Percentiles rank a stretch among this genome's conserved stretches.
These are phyloP conservation scores for Talaromyces sp. DNA, from an alignment of 2,329 filamentous ascomycete species.

Conservation along the genomic window DNA sequence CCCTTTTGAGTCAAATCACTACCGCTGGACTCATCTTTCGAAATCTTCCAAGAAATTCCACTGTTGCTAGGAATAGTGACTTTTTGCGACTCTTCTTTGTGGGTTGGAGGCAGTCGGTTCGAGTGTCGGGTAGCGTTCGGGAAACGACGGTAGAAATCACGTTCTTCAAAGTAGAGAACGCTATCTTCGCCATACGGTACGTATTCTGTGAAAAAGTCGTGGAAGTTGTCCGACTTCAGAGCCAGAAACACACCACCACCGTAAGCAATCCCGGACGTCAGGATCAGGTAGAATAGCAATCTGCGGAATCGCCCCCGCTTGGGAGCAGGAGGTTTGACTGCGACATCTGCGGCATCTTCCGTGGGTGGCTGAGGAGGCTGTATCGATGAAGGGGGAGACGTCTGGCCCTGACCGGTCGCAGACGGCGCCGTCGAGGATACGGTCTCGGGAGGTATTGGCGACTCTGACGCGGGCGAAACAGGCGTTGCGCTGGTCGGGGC, in stretches of 20 bases:
- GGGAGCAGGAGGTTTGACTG: slow-evolving; percentile 33
- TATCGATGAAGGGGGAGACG: slow-evolving; percentile 29
- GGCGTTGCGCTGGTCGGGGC: slow-evolving; percentile 35
- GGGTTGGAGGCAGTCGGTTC: slow-evolving; percentile 29
- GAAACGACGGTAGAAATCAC: slow-evolving; percentile 85
- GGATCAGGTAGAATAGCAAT: slow-evolving; percentile 68
- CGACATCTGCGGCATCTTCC: slow-evolving; percentile 24
- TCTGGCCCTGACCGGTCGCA: slow-evolving; percentile 27
- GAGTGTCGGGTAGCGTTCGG: slow-evolving; percentile 48
- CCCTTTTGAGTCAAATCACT: slow-evolving; percentile 53
- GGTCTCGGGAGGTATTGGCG: slow-evolving; percentile 45
- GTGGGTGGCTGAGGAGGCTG: slow-evolving; percentile 19
- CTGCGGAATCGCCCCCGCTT: slow-evolving; percentile 69
- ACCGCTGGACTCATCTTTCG: slow-evolving; percentile 54
- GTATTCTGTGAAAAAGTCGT: slow-evolving; percentile 98
- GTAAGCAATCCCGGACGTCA: slow-evolving; percentile 74
- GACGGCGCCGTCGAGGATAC: slow-evolving; percentile 43
- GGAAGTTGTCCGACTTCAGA: slow-evolving; percentile 91
- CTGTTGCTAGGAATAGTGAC: slow-evolving; percentile 81
- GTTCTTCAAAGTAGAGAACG: slow-evolving; percentile 91
- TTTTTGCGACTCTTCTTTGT: slow-evolving; percentile 56
- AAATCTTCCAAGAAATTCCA: slow-evolving; percentile 74
- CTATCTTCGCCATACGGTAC: slow-evolving; percentile 90
- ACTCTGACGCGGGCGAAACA: slow-evolving; percentile 37
- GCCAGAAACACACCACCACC: slow-evolving; percentile 88